Evolutionary conservation across 306 rosid species (phyloP).

Genomic region (Cucumis sativus): DNA sequence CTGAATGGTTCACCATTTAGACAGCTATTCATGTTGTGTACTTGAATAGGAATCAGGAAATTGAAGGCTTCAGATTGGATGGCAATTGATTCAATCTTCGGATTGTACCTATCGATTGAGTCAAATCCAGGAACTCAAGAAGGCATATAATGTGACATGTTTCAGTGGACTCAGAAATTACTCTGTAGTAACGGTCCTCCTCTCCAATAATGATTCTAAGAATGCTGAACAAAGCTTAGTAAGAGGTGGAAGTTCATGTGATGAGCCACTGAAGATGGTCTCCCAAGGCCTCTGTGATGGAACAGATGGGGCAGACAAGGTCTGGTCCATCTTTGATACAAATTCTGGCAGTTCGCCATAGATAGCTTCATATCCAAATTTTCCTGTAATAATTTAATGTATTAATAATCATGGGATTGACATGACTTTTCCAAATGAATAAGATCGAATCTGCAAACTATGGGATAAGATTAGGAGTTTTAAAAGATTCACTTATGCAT

Average conservation of each 20-base stretch:
- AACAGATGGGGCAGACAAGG: constrained; percentile 23
- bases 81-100: not conserved
- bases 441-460: not conserved
- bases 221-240: constrained; percentile 65
- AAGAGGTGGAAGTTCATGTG: constrained; percentile 73
- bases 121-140: not conserved
- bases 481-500: not conserved
- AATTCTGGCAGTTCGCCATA: constrained; percentile 63
- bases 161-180: constrained; percentile 11
- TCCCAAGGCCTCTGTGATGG: constrained; percentile 85
- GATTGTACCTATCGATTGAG: not conserved
- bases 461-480: not conserved
- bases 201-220: constrained; percentile 65
- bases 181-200: constrained; percentile 31
- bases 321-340: constrained; percentile 31
- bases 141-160: constrained; percentile 3
- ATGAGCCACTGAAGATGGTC: constrained; percentile 64
- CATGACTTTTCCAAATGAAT: not conserved
- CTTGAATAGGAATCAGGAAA: not conserved
- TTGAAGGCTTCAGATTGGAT: not conserved
- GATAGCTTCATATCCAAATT: constrained; percentile 54
- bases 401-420: not conserved
- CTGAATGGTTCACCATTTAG: not conserved
- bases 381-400: constrained; percentile 29
- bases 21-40: not conserved